Base-by-base conservation (phyloP, 2,329 filamentous ascomycete species). In the Cercospora berteroae region DNA sequence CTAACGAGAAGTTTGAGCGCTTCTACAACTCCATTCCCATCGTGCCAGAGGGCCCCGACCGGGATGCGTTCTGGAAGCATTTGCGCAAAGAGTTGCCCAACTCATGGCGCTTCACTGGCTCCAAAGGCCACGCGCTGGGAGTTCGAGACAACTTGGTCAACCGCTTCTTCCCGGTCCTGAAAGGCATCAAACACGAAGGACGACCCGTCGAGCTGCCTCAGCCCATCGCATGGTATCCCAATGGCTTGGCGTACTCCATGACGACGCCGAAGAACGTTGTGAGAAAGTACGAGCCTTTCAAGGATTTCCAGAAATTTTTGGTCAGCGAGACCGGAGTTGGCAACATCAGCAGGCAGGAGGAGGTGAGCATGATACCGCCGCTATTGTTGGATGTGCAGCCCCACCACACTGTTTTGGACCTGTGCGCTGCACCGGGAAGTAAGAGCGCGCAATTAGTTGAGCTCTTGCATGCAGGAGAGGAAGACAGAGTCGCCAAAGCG, bases 361-460 rank as follows among this genome's bases (percentile, higher is more conserved):
- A 97, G 55, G 95, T 99, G 76, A 97, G 93, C 83, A 99, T 99
- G 95, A 98, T 99, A 70, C 95, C 95, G 27, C 95, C 95, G 27
- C 86, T 98, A 74, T 85, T 98, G 74, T 91, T 99, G 84, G 94
- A 98, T 76, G 85, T 98, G 60, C 88, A 88, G 73, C 94, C 95
- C 4, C 92, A 94, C 63, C 96, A 97, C 90, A 91, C 90, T 1
- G 94, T 97, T 9, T 83, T 99, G 74, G 95, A 99, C 79, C 89
- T 99, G 83, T 99, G 95, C 81, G 95, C 95, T 67, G 95, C 95
- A 0, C 95, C 95, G 1, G 95, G 95, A 68, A 98, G 94, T 84
- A 99, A 99, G 84, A 94, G 95, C 12, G 92, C 93, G 3, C 95
- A 99, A 83, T 82, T 99, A 66, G 88, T 98, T 70, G 95, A 99